These are phyloP conservation scores for Ettlia oleoabundans DNA, from an alignment of 139 green algal genomes.

Conservation along the genomic window DNA sequence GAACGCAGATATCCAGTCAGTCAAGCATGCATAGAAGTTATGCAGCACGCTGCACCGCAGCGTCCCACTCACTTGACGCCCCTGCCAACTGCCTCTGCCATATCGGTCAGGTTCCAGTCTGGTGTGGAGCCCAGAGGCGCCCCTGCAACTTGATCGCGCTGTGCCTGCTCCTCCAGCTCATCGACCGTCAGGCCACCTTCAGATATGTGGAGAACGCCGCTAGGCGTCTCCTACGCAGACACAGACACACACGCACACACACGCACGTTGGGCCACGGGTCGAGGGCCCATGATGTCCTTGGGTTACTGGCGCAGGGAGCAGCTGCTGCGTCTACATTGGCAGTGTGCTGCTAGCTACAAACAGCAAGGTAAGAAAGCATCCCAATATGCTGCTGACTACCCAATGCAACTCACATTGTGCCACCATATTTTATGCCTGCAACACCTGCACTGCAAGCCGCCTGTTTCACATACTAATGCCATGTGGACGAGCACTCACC, in stretches of 20 bases:
- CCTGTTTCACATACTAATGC: too few relatives aligned
- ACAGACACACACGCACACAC: too few relatives aligned
- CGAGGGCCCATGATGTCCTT: too few relatives aligned
- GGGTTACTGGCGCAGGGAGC: too few relatives aligned
- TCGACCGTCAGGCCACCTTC: not conserved
- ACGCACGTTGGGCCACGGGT: too few relatives aligned
- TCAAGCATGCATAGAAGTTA: not conserved
- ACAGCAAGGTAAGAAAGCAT: not conserved
- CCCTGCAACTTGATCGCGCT: too few relatives aligned
- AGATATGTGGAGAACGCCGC: slow-evolving; percentile 28
- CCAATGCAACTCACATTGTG: too few relatives aligned
- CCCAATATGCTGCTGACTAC: too few relatives aligned
- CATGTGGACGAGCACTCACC: too few relatives aligned
- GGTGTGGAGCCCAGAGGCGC: not conserved
- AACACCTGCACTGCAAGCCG: not conserved
- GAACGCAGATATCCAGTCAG: not conserved
- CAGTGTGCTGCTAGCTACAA: not conserved
- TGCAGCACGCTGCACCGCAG: not conserved
- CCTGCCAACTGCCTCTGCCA: not conserved
- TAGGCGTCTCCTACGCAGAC: slow-evolving; percentile 1
- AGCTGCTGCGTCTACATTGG: too few relatives aligned
- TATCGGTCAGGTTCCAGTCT: not conserved
- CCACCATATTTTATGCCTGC: too few relatives aligned
- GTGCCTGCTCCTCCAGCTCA: not conserved
- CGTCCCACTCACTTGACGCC: slow-evolving; percentile 2